These are phyloP conservation scores for Xylaria polymorpha DNA, from an alignment of 2,329 filamentous ascomycete species.

Conservation along the genomic window DNA sequence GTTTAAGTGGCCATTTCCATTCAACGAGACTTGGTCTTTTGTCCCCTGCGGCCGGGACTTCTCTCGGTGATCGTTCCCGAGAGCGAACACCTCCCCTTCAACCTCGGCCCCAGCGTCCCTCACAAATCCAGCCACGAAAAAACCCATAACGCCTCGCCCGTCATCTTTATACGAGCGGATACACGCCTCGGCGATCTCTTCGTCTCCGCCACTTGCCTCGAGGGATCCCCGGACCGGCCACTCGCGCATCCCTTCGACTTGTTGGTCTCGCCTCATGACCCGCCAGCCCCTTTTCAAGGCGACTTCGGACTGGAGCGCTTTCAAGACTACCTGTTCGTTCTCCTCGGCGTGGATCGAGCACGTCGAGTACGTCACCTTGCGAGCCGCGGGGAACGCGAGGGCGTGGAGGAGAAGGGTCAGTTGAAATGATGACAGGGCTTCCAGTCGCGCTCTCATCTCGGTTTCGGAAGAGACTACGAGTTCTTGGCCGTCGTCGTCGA, in stretches of 20 bases:
- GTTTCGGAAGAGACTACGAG: constrained; percentile 64
- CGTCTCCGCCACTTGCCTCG: constrained; percentile 61
- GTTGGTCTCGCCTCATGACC: constrained; percentile 76
- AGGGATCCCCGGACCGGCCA: constrained; percentile 77
- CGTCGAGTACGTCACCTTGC: constrained; percentile 88
- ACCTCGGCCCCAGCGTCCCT: constrained; percentile 60
- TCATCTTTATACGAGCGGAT: constrained; percentile 86
- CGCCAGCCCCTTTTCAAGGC: constrained; percentile 79
- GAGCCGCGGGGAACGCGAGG: constrained; percentile 80
- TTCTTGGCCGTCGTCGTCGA: constrained; percentile 68
- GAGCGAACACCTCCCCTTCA: constrained; percentile 37
- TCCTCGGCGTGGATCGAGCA: constrained; percentile 90
- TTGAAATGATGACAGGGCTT: constrained; percentile 78
- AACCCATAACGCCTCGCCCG: constrained; percentile 88
- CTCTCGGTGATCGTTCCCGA: constrained; percentile 13
- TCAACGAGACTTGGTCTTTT: not conserved
- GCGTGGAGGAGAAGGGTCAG: constrained; percentile 84
- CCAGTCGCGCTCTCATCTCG: constrained; percentile 51
- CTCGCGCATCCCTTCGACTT: constrained; percentile 78
- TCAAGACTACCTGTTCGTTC: constrained; percentile 86
- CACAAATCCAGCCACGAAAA: constrained; percentile 92
- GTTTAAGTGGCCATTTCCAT: not conserved
- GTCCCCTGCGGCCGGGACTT: constrained; percentile 26
- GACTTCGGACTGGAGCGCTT: constrained; percentile 74
- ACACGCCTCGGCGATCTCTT: constrained; percentile 75